Evolutionary conservation across 768 basidiomycete species (phyloP).

Genomic region (Pisolithus sp.): DNA sequence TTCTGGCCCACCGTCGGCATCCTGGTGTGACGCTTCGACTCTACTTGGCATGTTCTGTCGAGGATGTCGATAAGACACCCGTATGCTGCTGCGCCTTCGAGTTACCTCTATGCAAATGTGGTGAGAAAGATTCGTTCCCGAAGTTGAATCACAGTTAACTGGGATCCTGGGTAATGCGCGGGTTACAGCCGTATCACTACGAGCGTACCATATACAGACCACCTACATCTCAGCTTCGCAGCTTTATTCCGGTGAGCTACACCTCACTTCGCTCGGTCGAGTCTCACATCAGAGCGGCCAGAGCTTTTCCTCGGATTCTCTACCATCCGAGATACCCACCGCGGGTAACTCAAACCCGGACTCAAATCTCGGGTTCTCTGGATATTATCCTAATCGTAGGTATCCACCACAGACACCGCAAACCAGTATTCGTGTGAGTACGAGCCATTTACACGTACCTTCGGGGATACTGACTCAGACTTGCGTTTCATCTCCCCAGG

Average conservation of each 20-base stretch:
- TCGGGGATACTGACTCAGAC: neutral
- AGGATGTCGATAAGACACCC: slow-evolving; percentile 1
- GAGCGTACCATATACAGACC: neutral
- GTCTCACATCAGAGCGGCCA: neutral
- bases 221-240: neutral
- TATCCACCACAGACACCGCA: neutral
- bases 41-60: too few relatives aligned
- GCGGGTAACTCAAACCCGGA: neutral
- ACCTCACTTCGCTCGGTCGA: neutral
- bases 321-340: neutral
- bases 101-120: neutral
- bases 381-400: neutral
- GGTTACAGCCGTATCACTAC: neutral
- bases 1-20: too few relatives aligned
- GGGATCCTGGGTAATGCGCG: neutral
- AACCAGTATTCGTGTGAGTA: neutral
- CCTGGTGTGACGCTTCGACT: too few relatives aligned
- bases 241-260: neutral
- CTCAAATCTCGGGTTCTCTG: neutral
- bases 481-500: too few relatives aligned
- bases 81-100: neutral
- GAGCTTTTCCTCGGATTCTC: neutral
- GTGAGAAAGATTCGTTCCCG: neutral
- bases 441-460: neutral
- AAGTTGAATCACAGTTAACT: neutral